Conservation (phyloP, 257 asterid species). For the Coffea canephora region DNA sequence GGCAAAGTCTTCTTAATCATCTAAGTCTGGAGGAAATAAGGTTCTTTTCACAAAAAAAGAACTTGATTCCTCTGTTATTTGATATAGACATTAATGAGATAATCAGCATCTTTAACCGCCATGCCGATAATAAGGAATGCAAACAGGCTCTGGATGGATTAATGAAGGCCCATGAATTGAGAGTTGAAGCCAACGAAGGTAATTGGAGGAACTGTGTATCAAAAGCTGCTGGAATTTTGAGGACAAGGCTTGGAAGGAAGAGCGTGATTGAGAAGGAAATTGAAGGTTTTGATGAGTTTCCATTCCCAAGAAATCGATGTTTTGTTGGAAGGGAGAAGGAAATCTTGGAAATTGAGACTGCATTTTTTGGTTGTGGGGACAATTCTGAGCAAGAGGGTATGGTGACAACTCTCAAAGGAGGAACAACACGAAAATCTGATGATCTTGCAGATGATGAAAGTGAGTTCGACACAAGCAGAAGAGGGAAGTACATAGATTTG, state of each 20-base stretch:
- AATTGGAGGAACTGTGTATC: slow-evolving; percentile 70
- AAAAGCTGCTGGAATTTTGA: slow-evolving; percentile 53
- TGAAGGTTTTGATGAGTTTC: slow-evolving; percentile 53
- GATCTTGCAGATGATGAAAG: slow-evolving; percentile 57
- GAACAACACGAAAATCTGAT: slow-evolving; percentile 45
- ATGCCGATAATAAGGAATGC: slow-evolving; percentile 53
- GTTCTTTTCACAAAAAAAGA: slow-evolving; percentile 83
- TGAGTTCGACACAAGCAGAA: slow-evolving; percentile 37
- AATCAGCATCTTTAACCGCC: slow-evolving; percentile 31
- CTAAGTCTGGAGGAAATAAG: slow-evolving; percentile 68
- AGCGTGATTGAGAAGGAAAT: slow-evolving; percentile 52
- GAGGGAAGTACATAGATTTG: slow-evolving; percentile 45
- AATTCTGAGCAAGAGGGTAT: slow-evolving; percentile 43
- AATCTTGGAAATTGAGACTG: slow-evolving; percentile 58
- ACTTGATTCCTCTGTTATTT: slow-evolving; percentile 73
- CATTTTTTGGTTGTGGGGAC: slow-evolving; percentile 67
- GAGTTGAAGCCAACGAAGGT: slow-evolving; percentile 61
- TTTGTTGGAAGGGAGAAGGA: slow-evolving; percentile 78
- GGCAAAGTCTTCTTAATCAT: slow-evolving; percentile 51
- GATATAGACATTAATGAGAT: slow-evolving; percentile 52
- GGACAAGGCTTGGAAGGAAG: slow-evolving; percentile 76
- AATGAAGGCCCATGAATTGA: slow-evolving; percentile 53
- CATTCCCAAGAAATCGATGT: slow-evolving; percentile 58
- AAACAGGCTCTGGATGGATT: slow-evolving; percentile 70
- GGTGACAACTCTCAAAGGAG: slow-evolving; percentile 24